phyloP scores from a whole-genome alignment of 345 rosid genomes.

The Acer negundo region DNA sequence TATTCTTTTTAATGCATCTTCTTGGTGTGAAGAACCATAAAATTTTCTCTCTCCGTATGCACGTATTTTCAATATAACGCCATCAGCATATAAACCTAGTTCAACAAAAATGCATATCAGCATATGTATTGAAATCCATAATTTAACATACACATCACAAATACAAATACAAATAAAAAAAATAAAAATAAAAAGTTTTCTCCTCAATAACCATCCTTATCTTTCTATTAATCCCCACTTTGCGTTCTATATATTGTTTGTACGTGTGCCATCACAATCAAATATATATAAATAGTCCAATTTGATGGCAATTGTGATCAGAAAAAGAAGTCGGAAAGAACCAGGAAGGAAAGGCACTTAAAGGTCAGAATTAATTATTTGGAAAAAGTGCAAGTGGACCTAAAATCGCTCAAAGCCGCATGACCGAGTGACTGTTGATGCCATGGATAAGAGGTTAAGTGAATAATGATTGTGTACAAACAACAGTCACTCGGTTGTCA shows the following conservation, averaged over 20 bases:
- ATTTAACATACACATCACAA: neutral
- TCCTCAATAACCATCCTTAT: too few species aligned
- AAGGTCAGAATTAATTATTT: neutral
- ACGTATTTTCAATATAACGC: neutral
- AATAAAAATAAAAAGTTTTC: too few species aligned
- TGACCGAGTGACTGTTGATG: neutral
- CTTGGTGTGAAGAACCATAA: neutral
- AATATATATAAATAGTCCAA: too few species aligned
- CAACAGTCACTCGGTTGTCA: neutral
- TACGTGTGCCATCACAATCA: too few species aligned
- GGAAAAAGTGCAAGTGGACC: neutral
- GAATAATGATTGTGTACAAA: neutral
- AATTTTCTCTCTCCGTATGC: neutral
- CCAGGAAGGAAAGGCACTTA: neutral
- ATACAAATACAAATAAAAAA: too few species aligned
- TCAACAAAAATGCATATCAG: too few species aligned
- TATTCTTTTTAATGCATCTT: neutral
- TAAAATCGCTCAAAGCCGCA: neutral
- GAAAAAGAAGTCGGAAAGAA: too few species aligned
- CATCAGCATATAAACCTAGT: too few species aligned
- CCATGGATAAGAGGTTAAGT: conserved; percentile 13
- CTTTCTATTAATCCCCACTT: too few species aligned
- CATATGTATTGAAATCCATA: too few species aligned
- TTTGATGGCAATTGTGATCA: too few species aligned
- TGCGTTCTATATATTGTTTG: too few species aligned